Base-by-base conservation (phyloP, 352 stramenopile species). In the Phytophthora pinifolia region DNA sequence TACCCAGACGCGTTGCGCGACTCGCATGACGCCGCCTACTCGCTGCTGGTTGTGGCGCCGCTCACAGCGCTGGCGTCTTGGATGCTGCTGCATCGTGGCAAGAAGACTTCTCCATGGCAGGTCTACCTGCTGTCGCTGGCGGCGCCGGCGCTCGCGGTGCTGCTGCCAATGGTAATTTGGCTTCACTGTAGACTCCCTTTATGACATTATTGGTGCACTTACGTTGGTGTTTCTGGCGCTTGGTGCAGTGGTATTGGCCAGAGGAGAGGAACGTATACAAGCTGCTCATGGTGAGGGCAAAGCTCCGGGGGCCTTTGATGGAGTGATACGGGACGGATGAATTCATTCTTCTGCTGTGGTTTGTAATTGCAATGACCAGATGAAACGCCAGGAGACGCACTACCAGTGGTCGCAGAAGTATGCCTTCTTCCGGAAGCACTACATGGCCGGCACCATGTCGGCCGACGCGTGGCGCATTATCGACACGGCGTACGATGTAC, bases 361-460 rank as follows among this genome's bases (percentile, higher is more conserved):
- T 51, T 13, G 25, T 9, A 22, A 35, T 14, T 43, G 2, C 31
- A 9, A 27, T 50, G 45, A 5, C 33, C 39, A 89, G 79, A 76
- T 90, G 55, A 72, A 63, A 42, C 77, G 79, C n/a, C 59, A 50
- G 12, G 73, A 84, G 52, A 67, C 62, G 4, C 50, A 22, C 9
- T 83, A 88, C 45, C 54, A 72, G 13, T 90, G 79, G 76, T 70
- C 68, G 8, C 75, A 84, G 54, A 81, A 84, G 67, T 90, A 88
- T 27, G 68, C 65, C 4, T 81, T 78, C 53, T 76, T 74, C 52
- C 64, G 71, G 17, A 73, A 80, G 31, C 50, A 83, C 20, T 86
- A 70, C 59, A 53, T 67, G 39, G 65, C 56, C 4, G 75, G 79
- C 25, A 51, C 78, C 36, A 83, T 90, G 63, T 70, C 69, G n/a